phyloP scores from a whole-genome alignment of 805 yeast genomes.

The Starmera amethionina region DNA sequence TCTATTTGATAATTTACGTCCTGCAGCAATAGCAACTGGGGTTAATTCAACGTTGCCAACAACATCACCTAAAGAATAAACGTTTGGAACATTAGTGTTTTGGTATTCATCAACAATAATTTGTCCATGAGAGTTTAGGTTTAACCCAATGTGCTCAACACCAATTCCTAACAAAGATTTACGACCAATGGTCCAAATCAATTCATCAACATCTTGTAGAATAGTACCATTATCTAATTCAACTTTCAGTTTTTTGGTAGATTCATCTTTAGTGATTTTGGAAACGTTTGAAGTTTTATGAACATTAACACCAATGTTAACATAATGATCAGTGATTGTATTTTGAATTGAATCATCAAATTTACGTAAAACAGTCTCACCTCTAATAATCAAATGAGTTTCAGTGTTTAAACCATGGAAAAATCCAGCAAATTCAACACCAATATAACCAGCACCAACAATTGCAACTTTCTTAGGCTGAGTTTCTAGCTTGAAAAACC shows the following conservation, averaged over 20 bases:
- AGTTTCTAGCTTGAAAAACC: constrained; percentile 68
- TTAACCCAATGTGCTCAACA: constrained; percentile 65
- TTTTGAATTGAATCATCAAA: constrained; percentile 78
- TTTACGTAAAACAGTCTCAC: constrained; percentile 79
- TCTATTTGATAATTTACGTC: constrained; percentile 87
- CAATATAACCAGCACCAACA: constrained; percentile 98
- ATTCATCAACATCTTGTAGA: constrained; percentile 56
- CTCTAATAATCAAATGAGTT: constrained; percentile 82
- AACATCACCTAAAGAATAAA: constrained; percentile 90
- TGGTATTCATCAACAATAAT: constrained; percentile 83
- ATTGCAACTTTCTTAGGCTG: constrained; percentile 92
- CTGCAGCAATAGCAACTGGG: constrained; percentile 98
- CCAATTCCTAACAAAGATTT: constrained; percentile 66
- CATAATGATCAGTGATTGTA: constrained; percentile 73
- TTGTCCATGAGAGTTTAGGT: constrained; percentile 49
- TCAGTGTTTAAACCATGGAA: constrained; percentile 83
- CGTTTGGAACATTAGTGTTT: constrained; percentile 57
- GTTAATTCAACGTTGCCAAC: constrained; percentile 90
- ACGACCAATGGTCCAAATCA: constrained; percentile 95
- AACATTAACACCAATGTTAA: constrained; percentile 70
- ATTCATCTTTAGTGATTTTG: constrained; percentile 34
- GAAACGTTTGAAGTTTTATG: constrained; percentile 54
- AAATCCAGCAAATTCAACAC: constrained; percentile 91
- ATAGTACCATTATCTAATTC: constrained; percentile 28
- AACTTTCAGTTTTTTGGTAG: constrained; percentile 39